phyloP scores from a whole-genome alignment of 495 filamentous ascomycete species.

The Thozetella sp. region DNA sequence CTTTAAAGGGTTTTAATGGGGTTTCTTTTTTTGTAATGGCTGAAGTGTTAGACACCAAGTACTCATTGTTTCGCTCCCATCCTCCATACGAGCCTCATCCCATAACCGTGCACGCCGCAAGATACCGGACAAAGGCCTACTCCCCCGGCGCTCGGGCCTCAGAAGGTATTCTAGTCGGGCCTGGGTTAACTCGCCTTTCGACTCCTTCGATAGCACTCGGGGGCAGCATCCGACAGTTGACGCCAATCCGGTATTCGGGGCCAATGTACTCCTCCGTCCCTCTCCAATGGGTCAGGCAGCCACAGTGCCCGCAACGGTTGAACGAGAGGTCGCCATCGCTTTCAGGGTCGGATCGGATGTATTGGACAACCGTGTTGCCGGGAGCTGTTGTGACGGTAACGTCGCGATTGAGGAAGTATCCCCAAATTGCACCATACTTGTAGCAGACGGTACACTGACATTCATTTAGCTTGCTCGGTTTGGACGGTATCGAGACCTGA shows the following conservation, averaged over 20 bases:
- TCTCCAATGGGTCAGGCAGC: conserved; percentile 15
- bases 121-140: too few relatives aligned
- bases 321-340: conserved; percentile 9
- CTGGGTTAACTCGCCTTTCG: conserved; percentile 1
- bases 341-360: conserved; percentile 7
- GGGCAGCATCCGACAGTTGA: conserved; percentile 11
- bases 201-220: conserved; percentile 7
- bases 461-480: conserved; percentile 6
- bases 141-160: too few relatives aligned
- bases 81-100: too few relatives aligned
- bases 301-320: conserved; percentile 13
- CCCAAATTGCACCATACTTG: conserved; percentile 18
- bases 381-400: conserved; percentile 3
- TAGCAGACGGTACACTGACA: conserved; percentile 17
- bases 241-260: conserved; percentile 6
- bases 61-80: too few relatives aligned
- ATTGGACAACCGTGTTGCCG: neutral
- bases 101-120: too few relatives aligned
- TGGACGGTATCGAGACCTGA: conserved; percentile 6
- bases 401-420: conserved; percentile 9
- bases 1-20: too few relatives aligned
- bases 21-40: too few relatives aligned
- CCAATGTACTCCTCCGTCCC: conserved; percentile 1
- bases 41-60: too few relatives aligned
- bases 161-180: too few relatives aligned